Conservation (phyloP, 208 protist species). For the Crithidia mellificae region DNA sequence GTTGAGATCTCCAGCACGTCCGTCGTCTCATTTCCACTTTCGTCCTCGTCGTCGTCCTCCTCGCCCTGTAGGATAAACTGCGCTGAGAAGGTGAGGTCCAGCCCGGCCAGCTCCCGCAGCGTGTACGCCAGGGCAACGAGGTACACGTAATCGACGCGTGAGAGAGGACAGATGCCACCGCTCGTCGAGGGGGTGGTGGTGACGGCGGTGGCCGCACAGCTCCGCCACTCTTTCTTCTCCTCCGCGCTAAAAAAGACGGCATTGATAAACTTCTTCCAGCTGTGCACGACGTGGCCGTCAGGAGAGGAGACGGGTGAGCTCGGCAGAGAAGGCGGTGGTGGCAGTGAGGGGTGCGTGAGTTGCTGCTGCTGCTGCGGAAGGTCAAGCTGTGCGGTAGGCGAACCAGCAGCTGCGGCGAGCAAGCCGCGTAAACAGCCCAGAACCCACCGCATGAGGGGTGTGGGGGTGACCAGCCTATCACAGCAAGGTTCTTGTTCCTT, state of each 20-base stretch:
- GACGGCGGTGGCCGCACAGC: not conserved
- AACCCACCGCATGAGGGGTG: slow-evolving; percentile 27
- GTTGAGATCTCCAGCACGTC: not conserved
- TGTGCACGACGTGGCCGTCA: not conserved
- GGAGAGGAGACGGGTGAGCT: not conserved
- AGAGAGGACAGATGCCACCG: slow-evolving; percentile 13
- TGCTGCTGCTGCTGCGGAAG: not conserved
- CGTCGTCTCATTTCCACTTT: not conserved
- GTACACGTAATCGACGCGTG: slow-evolving; percentile 24
- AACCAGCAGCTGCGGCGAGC: slow-evolving; percentile 2
- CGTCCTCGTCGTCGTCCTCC: slow-evolving; percentile 20
- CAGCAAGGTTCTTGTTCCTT: not conserved
- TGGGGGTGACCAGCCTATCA: not conserved
- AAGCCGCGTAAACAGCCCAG: slow-evolving; percentile 19
- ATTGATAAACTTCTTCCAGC: slow-evolving; percentile 33
- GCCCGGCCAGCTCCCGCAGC: slow-evolving; percentile 20
- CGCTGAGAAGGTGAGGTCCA: slow-evolving; percentile 11
- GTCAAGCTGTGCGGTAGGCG: not conserved
- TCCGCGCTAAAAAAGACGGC: slow-evolving; percentile 26
- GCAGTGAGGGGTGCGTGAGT: not conserved
- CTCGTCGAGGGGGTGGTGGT: too few species aligned
- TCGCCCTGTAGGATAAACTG: slow-evolving; percentile 27
- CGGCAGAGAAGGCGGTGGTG: not conserved
- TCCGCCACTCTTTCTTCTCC: slow-evolving; percentile 13
- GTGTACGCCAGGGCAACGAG: slow-evolving; percentile 25